Conservation (phyloP, 352 stramenopile genomes). For the Pythium utonaiense region DNA sequence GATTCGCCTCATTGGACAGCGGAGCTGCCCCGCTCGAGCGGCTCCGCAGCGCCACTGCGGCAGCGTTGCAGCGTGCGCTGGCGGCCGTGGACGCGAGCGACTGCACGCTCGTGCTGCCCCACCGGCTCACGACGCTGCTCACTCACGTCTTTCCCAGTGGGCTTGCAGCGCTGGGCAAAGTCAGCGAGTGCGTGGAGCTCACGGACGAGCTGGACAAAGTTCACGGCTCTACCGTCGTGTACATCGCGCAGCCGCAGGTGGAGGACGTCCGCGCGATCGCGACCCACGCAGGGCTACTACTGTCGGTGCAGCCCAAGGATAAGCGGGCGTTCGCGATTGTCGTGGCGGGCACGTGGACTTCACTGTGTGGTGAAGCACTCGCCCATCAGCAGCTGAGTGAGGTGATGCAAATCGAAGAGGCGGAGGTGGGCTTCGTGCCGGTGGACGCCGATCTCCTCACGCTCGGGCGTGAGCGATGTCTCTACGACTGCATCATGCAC, state of each 20-base stretch:
- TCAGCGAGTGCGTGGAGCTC: conserved; percentile 58
- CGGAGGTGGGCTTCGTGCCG: conserved; percentile 54
- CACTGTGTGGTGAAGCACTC: conserved; percentile 45
- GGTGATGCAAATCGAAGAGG: conserved; percentile 35
- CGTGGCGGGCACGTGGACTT: conserved; percentile 47
- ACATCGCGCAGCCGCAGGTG: conserved; percentile 39
- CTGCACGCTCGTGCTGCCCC: conserved; percentile 53
- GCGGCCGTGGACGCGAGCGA: conserved; percentile 25
- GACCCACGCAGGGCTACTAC: conserved; percentile 38
- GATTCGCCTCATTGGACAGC: conserved; percentile 10
- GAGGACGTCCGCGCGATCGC: conserved; percentile 46
- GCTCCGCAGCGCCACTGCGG: conserved; percentile 44
- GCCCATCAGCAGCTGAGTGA: conserved; percentile 31
- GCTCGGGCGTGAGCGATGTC: conserved; percentile 44
- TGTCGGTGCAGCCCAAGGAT: conserved; percentile 16
- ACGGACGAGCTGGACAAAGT: conserved; percentile 39
- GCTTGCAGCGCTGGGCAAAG: conserved; percentile 33
- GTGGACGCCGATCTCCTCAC: conserved; percentile 59
- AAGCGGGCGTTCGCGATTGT: conserved; percentile 31
- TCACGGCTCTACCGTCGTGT: conserved; percentile 33
- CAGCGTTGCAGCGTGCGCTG: conserved; percentile 37
- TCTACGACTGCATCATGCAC: conserved; percentile 49
- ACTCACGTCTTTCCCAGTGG: conserved; percentile 58
- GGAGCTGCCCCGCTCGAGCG: conserved; percentile 12
- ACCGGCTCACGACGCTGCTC: conserved; percentile 50